Conservation (phyloP, 208 protist species). For the Leishmania tropica region DNA sequence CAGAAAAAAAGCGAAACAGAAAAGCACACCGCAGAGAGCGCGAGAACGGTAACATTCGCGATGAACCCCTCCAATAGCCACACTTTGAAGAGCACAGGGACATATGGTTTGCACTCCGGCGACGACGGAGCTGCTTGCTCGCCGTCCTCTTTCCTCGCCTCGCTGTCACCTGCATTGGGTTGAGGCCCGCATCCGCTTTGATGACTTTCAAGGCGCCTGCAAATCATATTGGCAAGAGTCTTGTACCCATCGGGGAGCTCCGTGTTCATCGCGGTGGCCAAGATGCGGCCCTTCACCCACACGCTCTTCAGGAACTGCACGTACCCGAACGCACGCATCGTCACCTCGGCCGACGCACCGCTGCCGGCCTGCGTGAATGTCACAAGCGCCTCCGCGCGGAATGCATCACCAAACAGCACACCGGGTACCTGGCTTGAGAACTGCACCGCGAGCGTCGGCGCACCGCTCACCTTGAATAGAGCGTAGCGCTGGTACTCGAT, state of each 20-base stretch:
- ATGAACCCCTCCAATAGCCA: background rate
- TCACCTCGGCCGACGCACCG: conserved; percentile 27
- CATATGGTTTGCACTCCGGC: background rate
- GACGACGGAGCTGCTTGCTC: background rate
- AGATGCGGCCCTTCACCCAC: conserved; percentile 49
- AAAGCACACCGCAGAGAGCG: conserved; percentile 2
- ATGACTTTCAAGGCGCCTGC: conserved; percentile 20
- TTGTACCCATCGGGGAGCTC: conserved; percentile 50
- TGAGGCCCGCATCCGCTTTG: background rate
- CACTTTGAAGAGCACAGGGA: background rate
- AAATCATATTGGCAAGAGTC: conserved; percentile 35
- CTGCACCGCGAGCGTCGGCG: conserved; percentile 59
- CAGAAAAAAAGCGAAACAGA: conserved; percentile 7
- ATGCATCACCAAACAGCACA: conserved; percentile 66
- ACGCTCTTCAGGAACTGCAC: conserved; percentile 66
- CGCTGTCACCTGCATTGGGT: background rate
- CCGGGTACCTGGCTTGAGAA: conserved; percentile 62
- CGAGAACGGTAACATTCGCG: conserved; percentile 4
- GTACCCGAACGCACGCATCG: conserved; percentile 37
- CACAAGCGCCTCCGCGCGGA: conserved; percentile 53
- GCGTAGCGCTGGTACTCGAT: conserved; percentile 71
- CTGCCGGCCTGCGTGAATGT: conserved; percentile 47
- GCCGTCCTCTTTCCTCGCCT: background rate
- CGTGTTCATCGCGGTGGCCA: conserved; percentile 33
- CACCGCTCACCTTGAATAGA: conserved; percentile 51